Percentiles rank a stretch among this genome's conserved stretches.
Evolutionary conservation across 345 rosid species (phyloP).

Genomic region (Salix dunnii): DNA sequence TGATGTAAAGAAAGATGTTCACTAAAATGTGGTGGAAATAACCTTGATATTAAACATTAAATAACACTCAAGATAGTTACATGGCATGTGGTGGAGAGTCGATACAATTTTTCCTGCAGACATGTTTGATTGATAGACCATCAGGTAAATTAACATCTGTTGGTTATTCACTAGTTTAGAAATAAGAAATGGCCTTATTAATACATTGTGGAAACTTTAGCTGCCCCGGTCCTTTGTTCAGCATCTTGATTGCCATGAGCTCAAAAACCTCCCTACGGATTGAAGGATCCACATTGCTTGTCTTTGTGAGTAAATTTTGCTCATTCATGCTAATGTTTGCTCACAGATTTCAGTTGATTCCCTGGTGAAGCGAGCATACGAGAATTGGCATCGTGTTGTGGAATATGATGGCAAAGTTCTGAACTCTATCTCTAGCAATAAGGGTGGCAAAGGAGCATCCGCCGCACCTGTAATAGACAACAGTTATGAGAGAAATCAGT

Average conservation of each 20-base stretch:
- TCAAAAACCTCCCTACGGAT: not conserved
- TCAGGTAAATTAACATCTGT: not conserved
- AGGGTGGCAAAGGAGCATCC: conserved; percentile 35
- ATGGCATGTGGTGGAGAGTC: not conserved
- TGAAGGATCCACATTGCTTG: not conserved
- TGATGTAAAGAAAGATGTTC: not conserved
- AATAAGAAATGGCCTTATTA: not conserved
- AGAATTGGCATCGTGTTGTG: conserved; percentile 79
- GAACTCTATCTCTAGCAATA: conserved; percentile 42
- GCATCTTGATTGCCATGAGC: not conserved
- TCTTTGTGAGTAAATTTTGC: not conserved
- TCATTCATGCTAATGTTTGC: conserved; percentile 17
- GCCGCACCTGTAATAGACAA: conserved; percentile 18
- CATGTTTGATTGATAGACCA: not conserved
- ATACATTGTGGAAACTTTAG: not conserved
- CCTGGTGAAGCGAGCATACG: conserved; percentile 78
- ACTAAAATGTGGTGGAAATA: not conserved
- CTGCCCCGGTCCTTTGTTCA: not conserved
- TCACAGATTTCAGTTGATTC: conserved; percentile 75
- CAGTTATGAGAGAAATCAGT: conserved; percentile 27
- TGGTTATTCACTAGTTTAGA: not conserved
- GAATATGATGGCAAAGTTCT: conserved; percentile 78
- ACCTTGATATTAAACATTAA: not conserved
- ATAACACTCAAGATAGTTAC: not conserved
- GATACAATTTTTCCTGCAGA: not conserved